Evolutionary conservation across 495 filamentous ascomycete species (phyloP).

Genomic region (Peziza echinospora): DNA sequence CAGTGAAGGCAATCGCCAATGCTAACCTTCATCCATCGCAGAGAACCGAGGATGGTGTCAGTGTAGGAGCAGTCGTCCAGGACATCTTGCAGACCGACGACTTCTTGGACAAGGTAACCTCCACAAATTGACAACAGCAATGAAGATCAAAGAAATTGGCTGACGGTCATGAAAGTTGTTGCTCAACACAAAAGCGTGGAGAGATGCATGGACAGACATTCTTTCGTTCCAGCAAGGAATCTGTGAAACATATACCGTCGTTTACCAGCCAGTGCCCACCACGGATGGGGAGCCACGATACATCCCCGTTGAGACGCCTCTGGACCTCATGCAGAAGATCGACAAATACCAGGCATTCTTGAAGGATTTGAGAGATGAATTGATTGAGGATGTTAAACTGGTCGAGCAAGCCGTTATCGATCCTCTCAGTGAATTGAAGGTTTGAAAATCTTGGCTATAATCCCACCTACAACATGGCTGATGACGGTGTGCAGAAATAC

Average conservation of each 20-base stretch:
- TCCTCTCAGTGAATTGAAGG: constrained; percentile 36
- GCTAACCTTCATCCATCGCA: not conserved
- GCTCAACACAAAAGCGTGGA: constrained; percentile 60
- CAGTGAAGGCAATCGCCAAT: not conserved
- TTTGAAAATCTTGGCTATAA: not conserved
- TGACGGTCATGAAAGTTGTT: constrained; percentile 36
- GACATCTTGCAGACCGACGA: not conserved
- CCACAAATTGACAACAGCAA: too few relatives aligned
- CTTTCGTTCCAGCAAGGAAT: constrained; percentile 48
- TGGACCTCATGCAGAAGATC: constrained; percentile 41
- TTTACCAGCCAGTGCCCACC: constrained; percentile 69
- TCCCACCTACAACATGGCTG: not conserved
- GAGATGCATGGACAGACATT: constrained; percentile 64
- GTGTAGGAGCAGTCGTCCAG: not conserved
- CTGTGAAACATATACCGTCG: constrained; percentile 45
- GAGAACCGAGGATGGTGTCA: not conserved
- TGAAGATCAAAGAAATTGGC: too few relatives aligned
- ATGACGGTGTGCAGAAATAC: constrained; percentile 34
- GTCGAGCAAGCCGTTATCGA: constrained; percentile 53
- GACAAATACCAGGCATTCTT: constrained; percentile 46
- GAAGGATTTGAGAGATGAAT: constrained; percentile 49
- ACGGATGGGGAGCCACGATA: constrained; percentile 32
- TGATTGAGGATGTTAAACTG: constrained; percentile 47
- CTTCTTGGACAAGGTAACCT: not conserved
- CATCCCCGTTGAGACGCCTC: constrained; percentile 38